A percentile compares a stretch with the other conserved stretches of the same genome.
These are phyloP conservation scores for Anthoceros angustus DNA, from an alignment of 225 moss, liverwort and hornwort species.

Conservation along the genomic window DNA sequence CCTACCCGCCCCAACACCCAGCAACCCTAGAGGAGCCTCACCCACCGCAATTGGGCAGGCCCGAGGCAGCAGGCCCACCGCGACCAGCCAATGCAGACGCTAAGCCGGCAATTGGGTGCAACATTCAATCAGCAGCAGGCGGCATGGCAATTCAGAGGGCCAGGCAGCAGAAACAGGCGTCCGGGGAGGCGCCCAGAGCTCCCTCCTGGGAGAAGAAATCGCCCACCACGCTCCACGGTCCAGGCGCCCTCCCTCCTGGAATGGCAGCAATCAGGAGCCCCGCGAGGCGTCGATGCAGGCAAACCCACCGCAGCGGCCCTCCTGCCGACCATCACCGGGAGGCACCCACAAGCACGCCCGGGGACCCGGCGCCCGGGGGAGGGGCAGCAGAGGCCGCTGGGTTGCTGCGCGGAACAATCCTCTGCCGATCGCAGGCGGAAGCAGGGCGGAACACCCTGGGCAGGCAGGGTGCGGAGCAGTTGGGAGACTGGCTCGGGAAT, in stretches of 20 bases:
- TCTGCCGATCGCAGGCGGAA: too few relatives aligned
- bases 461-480: too few relatives aligned
- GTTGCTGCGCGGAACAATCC: neutral
- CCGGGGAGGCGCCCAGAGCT: neutral
- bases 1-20: neutral
- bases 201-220: neutral
- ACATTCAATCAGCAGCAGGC: neutral
- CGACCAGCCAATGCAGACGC: constrained; percentile 1
- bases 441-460: too few relatives aligned
- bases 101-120: neutral
- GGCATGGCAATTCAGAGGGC: constrained; percentile 2
- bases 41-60: neutral
- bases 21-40: neutral
- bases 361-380: neutral
- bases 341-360: neutral
- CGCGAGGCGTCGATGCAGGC: neutral
- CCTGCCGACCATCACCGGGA: neutral
- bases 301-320: constrained; percentile 1
- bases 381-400: neutral
- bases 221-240: neutral
- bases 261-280: neutral
- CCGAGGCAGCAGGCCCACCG: neutral
- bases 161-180: neutral
- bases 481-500: too few relatives aligned
- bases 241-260: neutral